Conservation (phyloP, 768 basidiomycete species). For the Multifurca ochricompacta region DNA sequence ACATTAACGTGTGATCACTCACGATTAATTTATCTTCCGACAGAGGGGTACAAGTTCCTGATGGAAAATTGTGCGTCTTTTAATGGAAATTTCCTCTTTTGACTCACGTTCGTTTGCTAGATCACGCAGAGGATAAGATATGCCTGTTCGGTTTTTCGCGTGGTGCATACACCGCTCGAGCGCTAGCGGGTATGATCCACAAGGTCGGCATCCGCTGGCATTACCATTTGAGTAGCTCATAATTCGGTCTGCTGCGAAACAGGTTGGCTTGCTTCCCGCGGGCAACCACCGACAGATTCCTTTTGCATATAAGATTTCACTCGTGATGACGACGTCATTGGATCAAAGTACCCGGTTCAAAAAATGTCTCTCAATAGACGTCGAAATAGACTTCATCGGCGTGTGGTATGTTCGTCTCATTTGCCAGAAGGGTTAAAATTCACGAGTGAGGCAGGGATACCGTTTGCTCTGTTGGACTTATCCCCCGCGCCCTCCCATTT, state of each 20-base stretch:
- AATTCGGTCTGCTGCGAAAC: background rate
- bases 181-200: constrained; percentile 70
- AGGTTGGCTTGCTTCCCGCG: constrained; percentile 64
- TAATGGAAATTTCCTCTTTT: background rate
- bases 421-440: background rate
- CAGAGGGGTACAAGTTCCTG: constrained; percentile 69
- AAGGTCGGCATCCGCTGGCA: constrained; percentile 33
- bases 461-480: constrained; percentile 58
- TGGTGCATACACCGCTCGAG: constrained; percentile 64
- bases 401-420: constrained; percentile 43
- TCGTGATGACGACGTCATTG: constrained; percentile 47
- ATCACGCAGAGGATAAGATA: constrained; percentile 65
- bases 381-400: constrained; percentile 65
- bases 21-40: background rate
- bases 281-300: constrained; percentile 71
- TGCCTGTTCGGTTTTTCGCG: constrained; percentile 78
- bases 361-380: constrained; percentile 66
- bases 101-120: constrained; percentile 28
- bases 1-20: background rate
- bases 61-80: constrained; percentile 66
- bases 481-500: constrained; percentile 59
- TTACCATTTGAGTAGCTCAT: background rate
- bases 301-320: constrained; percentile 72
- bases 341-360: constrained; percentile 60
- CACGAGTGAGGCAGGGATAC: constrained; percentile 48